Base-by-base conservation (phyloP, 345 rosid species). In the Alliaria petiolata region DNA sequence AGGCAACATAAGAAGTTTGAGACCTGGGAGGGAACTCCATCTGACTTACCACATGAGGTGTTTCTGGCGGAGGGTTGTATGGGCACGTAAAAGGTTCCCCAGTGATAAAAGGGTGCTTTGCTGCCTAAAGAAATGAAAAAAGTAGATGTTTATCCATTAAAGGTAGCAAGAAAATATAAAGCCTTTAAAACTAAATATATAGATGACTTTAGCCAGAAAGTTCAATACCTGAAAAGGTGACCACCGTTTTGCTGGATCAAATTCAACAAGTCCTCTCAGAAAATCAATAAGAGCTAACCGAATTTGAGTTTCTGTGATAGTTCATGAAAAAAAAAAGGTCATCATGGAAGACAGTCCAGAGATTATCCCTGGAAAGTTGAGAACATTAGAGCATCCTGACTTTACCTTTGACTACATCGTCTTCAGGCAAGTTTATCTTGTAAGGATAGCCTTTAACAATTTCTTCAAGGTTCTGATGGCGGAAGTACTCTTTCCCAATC, bases 231-330 rank as follows among this genome's bases (percentile, higher is more conserved):
- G 99, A 79, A 84, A 86, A 75, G 99, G 99, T 20, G 99, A 92
- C 99, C 99, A 95, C 61, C 99, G 87, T 85, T 90, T 92, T 42
- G 85, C 97, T 52, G 99, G 99, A 83, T 95, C 99, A 71, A 95
- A 92, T 86, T 92, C 98, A 63, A 95, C 90, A 67, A 95, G 92
- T 80, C 99, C 99, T 79, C 89, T 87, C 76, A 95, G 84, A 82
- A 95, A 95, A 87, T 95, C 99, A 79, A 95, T 71, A 81, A 95
- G 80, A 74, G 99, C 98, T 69, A 90, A 71, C 47, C 99, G 95
- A 69, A 80, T 79, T 81, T 86, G 93, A 79, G 85, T 82, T 80
- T 95, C 99, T 95, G 89, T 43, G 50, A 58, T 35, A 74, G 28
- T 60, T 57, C 59, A 73, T 7, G 46, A 5, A 5, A 28, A 8